Evolutionary conservation across 805 yeast genomes (phyloP).

Genomic region (Wickerhamiella lipophila): DNA sequence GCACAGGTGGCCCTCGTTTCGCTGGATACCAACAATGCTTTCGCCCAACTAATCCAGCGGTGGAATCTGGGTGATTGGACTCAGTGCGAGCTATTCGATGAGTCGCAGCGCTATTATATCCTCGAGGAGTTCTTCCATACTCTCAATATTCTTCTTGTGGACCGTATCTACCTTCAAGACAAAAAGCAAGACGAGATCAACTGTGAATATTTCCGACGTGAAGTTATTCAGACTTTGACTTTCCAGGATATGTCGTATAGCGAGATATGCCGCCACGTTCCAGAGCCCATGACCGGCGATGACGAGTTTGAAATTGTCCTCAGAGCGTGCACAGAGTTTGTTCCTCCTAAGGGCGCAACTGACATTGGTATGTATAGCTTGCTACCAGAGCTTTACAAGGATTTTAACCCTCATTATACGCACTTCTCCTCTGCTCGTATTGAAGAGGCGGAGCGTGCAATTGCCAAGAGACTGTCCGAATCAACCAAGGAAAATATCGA

Average conservation of each 20-base stretch:
- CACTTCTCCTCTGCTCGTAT: conserved; percentile 66
- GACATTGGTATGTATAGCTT: conserved; percentile 57
- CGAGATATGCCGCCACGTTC: conserved; percentile 51
- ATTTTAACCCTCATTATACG: conserved; percentile 71
- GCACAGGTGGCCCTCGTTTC: conserved; percentile 49
- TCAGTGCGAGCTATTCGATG: conserved; percentile 30
- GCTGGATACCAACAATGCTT: conserved; percentile 42
- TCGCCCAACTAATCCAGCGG: conserved; percentile 47
- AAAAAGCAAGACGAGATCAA: conserved; percentile 36
- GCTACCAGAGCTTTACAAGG: conserved; percentile 40
- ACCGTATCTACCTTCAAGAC: conserved; percentile 46
- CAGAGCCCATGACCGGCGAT: conserved; percentile 64
- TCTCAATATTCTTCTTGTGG: conserved; percentile 55
- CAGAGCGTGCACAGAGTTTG: conserved; percentile 43
- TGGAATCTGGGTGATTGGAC: conserved; percentile 61
- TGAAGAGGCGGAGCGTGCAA: conserved; percentile 64
- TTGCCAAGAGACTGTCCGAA: conserved; percentile 40
- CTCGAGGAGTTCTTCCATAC: conserved; percentile 68
- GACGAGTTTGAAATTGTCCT: conserved; percentile 58
- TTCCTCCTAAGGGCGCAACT: conserved; percentile 45
- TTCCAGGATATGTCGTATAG: conserved; percentile 62
- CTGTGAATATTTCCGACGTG: conserved; percentile 44
- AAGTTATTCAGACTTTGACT: conserved; percentile 73
- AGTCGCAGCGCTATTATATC: conserved; percentile 40
- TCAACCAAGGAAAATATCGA: conserved; percentile 31